phyloP scores from a whole-genome alignment of 2,329 filamentous ascomycete species.

The Exophiala spinifera region DNA sequence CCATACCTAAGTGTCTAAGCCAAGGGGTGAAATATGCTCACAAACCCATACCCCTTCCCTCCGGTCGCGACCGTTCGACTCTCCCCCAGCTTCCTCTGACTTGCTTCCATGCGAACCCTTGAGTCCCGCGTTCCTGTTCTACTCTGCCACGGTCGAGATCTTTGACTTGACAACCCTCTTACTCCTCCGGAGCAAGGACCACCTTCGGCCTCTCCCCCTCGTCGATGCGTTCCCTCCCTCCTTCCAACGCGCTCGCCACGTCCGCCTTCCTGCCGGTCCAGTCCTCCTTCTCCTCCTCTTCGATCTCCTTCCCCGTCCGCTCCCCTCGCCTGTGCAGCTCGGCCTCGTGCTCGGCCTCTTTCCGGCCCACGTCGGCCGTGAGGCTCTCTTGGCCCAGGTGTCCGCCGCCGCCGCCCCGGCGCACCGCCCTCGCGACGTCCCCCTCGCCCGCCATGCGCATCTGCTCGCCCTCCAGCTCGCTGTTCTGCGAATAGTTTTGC shows the following conservation, averaged over 20 bases:
- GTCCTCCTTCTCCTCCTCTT: slow-evolving; percentile 25
- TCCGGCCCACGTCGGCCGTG: slow-evolving; percentile 23
- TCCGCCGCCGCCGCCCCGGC: slow-evolving; percentile 24
- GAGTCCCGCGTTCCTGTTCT: neutral
- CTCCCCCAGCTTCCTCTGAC: too few relatives aligned
- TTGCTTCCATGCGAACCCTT: neutral
- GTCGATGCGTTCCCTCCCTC: slow-evolving; percentile 15
- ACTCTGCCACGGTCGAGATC: too few relatives aligned
- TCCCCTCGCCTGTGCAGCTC: slow-evolving; percentile 26
- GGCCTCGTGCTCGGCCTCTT: slow-evolving; percentile 21
- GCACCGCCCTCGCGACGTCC: slow-evolving; percentile 31
- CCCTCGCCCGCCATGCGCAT: slow-evolving; percentile 33
- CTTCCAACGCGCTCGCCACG: slow-evolving; percentile 24
- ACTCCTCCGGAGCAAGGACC: slow-evolving; percentile 30
- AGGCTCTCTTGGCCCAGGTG: slow-evolving; percentile 19
- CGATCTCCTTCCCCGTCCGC: slow-evolving; percentile 21
- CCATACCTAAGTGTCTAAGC: too few relatives aligned
- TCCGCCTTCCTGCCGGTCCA: slow-evolving; percentile 29
- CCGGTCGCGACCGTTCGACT: too few relatives aligned
- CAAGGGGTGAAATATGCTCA: too few relatives aligned
- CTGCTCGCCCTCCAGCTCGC: slow-evolving; percentile 33
- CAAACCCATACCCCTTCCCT: too few relatives aligned
- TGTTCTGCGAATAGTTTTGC: slow-evolving; percentile 21
- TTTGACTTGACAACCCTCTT: too few relatives aligned
- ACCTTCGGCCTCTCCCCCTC: slow-evolving; percentile 17